Percentiles rank a stretch among this genome's conserved stretches.
These are phyloP conservation scores for Trichoderma koningiopsis DNA, from an alignment of 2,329 filamentous ascomycete species.

Conservation along the genomic window DNA sequence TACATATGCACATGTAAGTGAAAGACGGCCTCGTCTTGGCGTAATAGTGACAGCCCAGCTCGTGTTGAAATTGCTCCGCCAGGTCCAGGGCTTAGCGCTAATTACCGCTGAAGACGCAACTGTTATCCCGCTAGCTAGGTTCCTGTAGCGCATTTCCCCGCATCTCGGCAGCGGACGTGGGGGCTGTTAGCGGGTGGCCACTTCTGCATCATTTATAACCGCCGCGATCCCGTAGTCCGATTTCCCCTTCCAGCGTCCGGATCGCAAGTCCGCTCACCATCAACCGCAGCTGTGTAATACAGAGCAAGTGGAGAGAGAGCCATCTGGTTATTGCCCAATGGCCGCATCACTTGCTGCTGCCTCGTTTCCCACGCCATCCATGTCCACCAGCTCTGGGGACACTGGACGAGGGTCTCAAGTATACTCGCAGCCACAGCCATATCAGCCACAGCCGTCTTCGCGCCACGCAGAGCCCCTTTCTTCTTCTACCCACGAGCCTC, in stretches of 20 bases:
- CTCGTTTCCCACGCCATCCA: slow-evolving; percentile 3
- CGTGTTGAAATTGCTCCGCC: not conserved
- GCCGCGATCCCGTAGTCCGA: slow-evolving; percentile 16
- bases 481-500: not conserved
- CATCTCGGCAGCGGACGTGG: slow-evolving; percentile 4
- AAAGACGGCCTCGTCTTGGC: slow-evolving; percentile 7
- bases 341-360: slow-evolving; percentile 5
- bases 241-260: slow-evolving; percentile 5
- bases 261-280: slow-evolving; percentile 15
- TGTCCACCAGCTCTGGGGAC: slow-evolving; percentile 2
- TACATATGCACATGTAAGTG: not conserved
- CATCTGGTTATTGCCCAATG: slow-evolving; percentile 4
- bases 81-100: slow-evolving; percentile 2
- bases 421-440: slow-evolving; percentile 10
- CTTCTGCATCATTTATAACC: slow-evolving; percentile 17
- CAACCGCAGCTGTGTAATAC: not conserved
- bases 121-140: not conserved
- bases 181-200: not conserved
- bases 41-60: not conserved
- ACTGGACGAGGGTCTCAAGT: not conserved
- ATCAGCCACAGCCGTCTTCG: slow-evolving; percentile 10
- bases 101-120: slow-evolving; percentile 5
- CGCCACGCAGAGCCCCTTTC: not conserved
- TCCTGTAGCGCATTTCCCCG: not conserved
- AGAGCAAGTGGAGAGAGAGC: slow-evolving; percentile 10